These are phyloP conservation scores for Arabis alpina DNA, from an alignment of 345 rosid genomes.

Conservation along the genomic window DNA sequence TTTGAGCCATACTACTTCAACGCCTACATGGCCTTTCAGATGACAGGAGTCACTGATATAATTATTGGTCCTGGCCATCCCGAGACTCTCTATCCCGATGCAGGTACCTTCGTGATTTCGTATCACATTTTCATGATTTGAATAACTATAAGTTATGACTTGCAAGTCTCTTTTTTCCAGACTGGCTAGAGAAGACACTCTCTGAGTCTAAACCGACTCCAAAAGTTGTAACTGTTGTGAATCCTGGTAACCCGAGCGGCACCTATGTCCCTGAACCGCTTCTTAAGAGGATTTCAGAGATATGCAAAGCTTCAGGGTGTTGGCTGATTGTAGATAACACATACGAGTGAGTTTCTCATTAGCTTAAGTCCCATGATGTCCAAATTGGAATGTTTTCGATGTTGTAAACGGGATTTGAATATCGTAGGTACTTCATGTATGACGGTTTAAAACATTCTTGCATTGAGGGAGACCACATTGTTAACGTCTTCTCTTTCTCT, in stretches of 20 bases:
- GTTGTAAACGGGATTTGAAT: background rate
- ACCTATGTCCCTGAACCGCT: constrained; percentile 85
- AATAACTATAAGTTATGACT: constrained; percentile 21
- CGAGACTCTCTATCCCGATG: constrained; percentile 82
- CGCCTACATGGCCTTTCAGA: constrained; percentile 97
- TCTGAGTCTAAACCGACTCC: constrained; percentile 75
- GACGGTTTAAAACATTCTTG: constrained; percentile 88
- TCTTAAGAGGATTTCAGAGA: constrained; percentile 89
- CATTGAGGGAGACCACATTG: constrained; percentile 86
- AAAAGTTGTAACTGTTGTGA: constrained; percentile 90
- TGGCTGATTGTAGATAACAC: constrained; percentile 99
- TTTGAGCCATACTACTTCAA: constrained; percentile 98
- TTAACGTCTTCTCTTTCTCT: constrained; percentile 95
- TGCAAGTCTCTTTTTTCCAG: constrained; percentile 42
- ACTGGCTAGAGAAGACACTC: constrained; percentile 81
- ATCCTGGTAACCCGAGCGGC: constrained; percentile 96
- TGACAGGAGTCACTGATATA: constrained; percentile 91
- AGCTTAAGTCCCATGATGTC: background rate
- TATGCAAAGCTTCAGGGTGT: constrained; percentile 82
- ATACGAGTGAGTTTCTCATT: constrained; percentile 74
- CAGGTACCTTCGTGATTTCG: constrained; percentile 50
- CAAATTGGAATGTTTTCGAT: background rate
- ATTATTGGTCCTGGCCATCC: constrained; percentile 81
- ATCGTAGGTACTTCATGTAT: constrained; percentile 90
- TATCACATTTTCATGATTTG: background rate